Base-by-base conservation (phyloP, 116 monocot species). In the Iris pallida region DNA sequence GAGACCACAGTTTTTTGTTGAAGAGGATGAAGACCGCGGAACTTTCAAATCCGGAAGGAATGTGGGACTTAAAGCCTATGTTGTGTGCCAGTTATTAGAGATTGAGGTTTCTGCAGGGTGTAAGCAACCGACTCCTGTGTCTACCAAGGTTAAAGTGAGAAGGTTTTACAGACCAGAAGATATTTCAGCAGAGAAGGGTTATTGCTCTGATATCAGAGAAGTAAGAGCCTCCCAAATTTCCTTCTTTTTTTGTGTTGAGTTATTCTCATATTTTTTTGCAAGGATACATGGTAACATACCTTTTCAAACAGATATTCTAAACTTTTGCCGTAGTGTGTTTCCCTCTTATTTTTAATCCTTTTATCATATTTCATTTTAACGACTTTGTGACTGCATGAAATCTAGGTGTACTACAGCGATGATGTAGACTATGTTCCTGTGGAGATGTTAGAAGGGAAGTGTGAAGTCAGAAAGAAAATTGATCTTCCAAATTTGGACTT, bases 111-210 rank as follows among this genome's bases (percentile, higher is more conserved):
- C 63, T 30, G 72, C 41, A 42, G 66, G 61, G 7, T 69, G 77
- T 69, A 87, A 77, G 48, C 49, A 86, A 68, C 53, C 77, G 12
- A 64, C 68, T 20, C 73, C 78, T 53, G 57, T 72, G 67, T 69
- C 76, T 57, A 80, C 83, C 7, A 5, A 49, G 45, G 57, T 95
- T 5, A 95, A 86, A 68, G 83, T 83, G 8, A 76, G 95, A 71
- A 81, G 88, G 66, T 91, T 88, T 82, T 95, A 90, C 74, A 76
- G 95, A 59, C 95, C 95, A 17, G 95, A 95, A 63, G 91, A 95
- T 83, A 56, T 90, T 55, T 91, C 95, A 49, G 18, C 83, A 54
- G 64, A 69, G 61, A 90, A 91, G 71, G 91, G 83, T 52, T 86
- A 95, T 43, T 47, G 56, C 57, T 90, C 91, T 45, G 91, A 95